phyloP scores from a whole-genome alignment of 2,329 filamentous ascomycete species.

The Dactylellina parvicollis region DNA sequence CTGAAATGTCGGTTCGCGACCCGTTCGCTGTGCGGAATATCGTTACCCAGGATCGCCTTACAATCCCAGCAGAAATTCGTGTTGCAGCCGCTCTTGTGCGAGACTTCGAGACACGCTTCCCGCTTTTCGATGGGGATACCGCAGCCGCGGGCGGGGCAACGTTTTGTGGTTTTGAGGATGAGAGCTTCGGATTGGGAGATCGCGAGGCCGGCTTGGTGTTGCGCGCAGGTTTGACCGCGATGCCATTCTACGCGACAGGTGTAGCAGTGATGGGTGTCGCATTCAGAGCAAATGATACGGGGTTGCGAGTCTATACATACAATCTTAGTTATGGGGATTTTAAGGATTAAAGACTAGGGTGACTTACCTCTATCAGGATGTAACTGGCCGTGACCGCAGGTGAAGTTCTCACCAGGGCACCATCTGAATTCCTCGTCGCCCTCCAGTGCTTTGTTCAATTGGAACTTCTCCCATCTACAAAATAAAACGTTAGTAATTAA shows the following conservation, averaged over 20 bases:
- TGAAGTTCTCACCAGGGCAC: slow-evolving; percentile 45
- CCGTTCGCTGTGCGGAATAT: slow-evolving; percentile 49
- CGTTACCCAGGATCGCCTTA: slow-evolving; percentile 42
- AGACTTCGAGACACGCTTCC: slow-evolving; percentile 45
- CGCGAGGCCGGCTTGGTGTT: slow-evolving; percentile 32
- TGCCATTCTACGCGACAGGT: slow-evolving; percentile 47
- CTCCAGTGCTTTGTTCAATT: slow-evolving; percentile 42
- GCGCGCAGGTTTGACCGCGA: slow-evolving; percentile 25
- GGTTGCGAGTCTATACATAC: slow-evolving; percentile 25
- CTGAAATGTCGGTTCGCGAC: slow-evolving; percentile 46
- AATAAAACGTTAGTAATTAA: background rate
- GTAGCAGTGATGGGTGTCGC: slow-evolving; percentile 47
- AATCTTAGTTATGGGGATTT: background rate
- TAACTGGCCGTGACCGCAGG: slow-evolving; percentile 42
- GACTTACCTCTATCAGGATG: slow-evolving; percentile 32
- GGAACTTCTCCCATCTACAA: slow-evolving; percentile 49
- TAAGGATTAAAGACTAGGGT: background rate
- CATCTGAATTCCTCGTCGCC: slow-evolving; percentile 51
- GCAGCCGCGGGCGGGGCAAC: slow-evolving; percentile 42
- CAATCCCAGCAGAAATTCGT: slow-evolving; percentile 53
- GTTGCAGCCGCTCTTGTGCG: slow-evolving; percentile 44
- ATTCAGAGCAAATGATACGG: slow-evolving; percentile 50
- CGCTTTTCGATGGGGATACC: slow-evolving; percentile 46
- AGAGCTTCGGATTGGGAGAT: slow-evolving; percentile 46
- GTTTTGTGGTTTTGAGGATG: slow-evolving; percentile 50